Base-by-base conservation (phyloP, 768 basidiomycete genomes). In the Kwoniella dejecticola region DNA sequence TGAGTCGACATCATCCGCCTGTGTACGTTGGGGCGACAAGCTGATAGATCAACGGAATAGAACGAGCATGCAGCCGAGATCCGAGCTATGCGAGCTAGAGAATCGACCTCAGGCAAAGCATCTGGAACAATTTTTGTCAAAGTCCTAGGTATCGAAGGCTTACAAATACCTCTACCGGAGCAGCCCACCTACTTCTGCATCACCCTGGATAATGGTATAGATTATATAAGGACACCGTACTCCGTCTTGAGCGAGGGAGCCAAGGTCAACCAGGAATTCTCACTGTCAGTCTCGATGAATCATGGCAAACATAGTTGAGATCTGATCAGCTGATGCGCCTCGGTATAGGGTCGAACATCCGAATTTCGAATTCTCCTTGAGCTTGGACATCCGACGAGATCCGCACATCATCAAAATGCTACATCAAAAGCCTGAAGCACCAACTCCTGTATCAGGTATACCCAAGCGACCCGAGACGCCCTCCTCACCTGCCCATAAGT, bases 41-140 rank as follows among this genome's bases (percentile, higher is more conserved):
- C 87, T 97, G 31, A 83, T n/a, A 89, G 91, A 23, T 91, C 92
- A 4, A 93, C 91, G 1, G 91, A 96, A 73, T 94, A 97, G 89
- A 90, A 97, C 77, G 91, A 98, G 80, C 91, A 94, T 77, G 86
- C 91, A 29, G 89, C 90, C 70, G 89, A 94, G 76, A 89, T 97
- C 64, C 85, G 84, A 71, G 89, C 71, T 4, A 91, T 78, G 88
- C 87, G 88, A 77, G 88, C 90, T 41, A 88, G 88, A 62, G 81
- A 75, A 13, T 64, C 67, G 12, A 66, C 56, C 33, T 47, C 84
- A 12, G 88, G 88, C 41, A 94, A 91, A 70, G 84, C 87, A 0
- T 86, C 89, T 57, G 94, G 92, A 47, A 97, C 96, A 70, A 89
- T 97, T 23, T 98, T 98, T 69, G 90, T 98, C 52, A 89, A 89